Conservation (phyloP, 1,284 basidiomycete species). For the Leccinum discolor region DNA sequence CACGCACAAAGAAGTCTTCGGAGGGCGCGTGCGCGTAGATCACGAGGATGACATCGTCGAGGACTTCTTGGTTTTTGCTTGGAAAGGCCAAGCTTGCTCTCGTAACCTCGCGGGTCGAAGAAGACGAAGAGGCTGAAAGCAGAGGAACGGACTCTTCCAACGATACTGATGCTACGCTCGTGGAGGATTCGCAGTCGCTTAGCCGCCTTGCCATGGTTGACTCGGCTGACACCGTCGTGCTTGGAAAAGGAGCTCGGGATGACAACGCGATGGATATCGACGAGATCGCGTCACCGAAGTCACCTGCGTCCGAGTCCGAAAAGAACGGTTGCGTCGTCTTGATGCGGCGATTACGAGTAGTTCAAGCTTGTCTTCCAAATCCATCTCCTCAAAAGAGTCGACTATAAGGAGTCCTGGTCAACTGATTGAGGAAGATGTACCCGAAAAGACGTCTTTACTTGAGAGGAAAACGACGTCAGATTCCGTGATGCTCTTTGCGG, state of each 20-base stretch:
- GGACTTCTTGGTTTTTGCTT: constrained; percentile 67
- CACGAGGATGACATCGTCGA: constrained; percentile 70
- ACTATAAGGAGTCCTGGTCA: constrained; percentile 26
- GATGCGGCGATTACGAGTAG: constrained; percentile 24
- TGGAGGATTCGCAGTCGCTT: constrained; percentile 64
- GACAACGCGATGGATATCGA: constrained; percentile 55
- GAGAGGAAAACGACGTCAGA: constrained; percentile 65
- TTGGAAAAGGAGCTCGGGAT: constrained; percentile 72
- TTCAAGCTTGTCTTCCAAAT: constrained; percentile 31
- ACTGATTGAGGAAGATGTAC: constrained; percentile 21
- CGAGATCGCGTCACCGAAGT: constrained; percentile 36
- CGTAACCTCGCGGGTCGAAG: constrained; percentile 88
- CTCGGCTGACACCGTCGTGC: constrained; percentile 51
- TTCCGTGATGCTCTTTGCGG: constrained; percentile 84
- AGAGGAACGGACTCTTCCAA: constrained; percentile 78
- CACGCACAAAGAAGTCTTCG: constrained; percentile 59
- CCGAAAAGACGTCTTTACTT: constrained; percentile 61
- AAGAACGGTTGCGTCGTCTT: constrained; percentile 44
- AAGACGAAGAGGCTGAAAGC: constrained; percentile 77
- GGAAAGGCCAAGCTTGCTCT: constrained; percentile 89
- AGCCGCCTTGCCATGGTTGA: constrained; percentile 25
- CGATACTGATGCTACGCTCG: constrained; percentile 82
- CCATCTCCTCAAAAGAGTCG: constrained; percentile 47
- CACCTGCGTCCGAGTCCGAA: constrained; percentile 35
- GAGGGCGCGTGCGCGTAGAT: constrained; percentile 70